Evolutionary conservation across 2,329 filamentous ascomycete genomes (phyloP).

Genomic region (Penicillium sp.): DNA sequence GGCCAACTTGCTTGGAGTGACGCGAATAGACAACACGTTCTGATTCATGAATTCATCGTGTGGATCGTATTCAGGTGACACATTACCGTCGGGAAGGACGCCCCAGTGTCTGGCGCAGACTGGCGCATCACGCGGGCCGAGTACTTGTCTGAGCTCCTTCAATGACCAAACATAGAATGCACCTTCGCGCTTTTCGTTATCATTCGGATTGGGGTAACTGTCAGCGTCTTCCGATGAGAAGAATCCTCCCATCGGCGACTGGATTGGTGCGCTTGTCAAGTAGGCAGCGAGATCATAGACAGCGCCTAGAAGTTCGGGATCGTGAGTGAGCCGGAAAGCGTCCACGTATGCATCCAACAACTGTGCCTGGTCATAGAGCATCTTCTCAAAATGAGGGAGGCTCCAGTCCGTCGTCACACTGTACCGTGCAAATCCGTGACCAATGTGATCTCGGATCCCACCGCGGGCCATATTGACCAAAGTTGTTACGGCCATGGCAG

Average conservation of each 20-base stretch:
- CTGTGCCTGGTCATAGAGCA: constrained; percentile 88
- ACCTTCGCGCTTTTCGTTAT: constrained; percentile 80
- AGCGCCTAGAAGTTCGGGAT: constrained; percentile 70
- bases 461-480: constrained; percentile 72
- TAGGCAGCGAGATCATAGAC: constrained; percentile 85
- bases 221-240: constrained; percentile 88
- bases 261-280: constrained; percentile 67
- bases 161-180: constrained; percentile 93
- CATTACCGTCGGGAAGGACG: constrained; percentile 78
- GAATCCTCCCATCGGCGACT: constrained; percentile 68
- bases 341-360: constrained; percentile 80
- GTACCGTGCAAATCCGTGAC: constrained; percentile 76
- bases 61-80: constrained; percentile 74
- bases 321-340: constrained; percentile 67
- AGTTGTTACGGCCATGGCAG: constrained; percentile 75
- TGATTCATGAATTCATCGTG: constrained; percentile 94
- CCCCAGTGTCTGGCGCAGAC: constrained; percentile 82
- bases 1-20: constrained; percentile 65
- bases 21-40: constrained; percentile 75
- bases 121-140: constrained; percentile 65
- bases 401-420: constrained; percentile 91
- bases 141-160: constrained; percentile 74
- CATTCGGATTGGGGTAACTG: constrained; percentile 68
- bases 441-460: constrained; percentile 70
- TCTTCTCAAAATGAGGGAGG: constrained; percentile 94